These are phyloP conservation scores for Filosporella fistucella DNA, from an alignment of 495 filamentous ascomycete species.

Conservation along the genomic window DNA sequence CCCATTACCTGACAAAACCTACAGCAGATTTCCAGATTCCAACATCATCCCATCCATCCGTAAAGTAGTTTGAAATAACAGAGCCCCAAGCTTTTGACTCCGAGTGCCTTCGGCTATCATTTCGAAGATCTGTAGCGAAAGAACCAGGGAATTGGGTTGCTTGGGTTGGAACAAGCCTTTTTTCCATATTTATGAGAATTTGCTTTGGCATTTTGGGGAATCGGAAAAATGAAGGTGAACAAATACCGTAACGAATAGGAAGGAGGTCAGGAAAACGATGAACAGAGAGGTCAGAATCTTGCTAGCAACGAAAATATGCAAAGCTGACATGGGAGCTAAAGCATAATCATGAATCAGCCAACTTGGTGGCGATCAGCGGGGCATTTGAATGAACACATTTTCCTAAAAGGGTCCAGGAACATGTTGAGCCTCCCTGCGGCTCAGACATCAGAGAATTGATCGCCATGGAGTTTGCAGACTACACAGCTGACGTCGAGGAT, in stretches of 20 bases:
- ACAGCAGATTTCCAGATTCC: constrained; percentile 24
- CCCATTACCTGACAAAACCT: neutral
- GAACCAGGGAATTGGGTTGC: constrained; percentile 9
- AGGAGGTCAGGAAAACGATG: neutral
- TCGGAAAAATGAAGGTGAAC: neutral
- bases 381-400: too few relatives aligned
- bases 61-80: constrained; percentile 10
- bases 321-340: too few relatives aligned
- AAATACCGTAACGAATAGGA: neutral
- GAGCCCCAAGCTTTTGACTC: neutral
- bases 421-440: too few relatives aligned
- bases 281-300: too few relatives aligned
- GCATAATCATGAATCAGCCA: too few relatives aligned
- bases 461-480: too few relatives aligned
- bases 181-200: neutral
- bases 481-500: too few relatives aligned
- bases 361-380: too few relatives aligned
- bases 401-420: too few relatives aligned
- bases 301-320: too few relatives aligned
- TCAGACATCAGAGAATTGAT: too few relatives aligned
- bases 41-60: constrained; percentile 21
- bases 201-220: neutral
- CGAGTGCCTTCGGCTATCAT: neutral
- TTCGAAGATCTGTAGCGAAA: constrained; percentile 6
- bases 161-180: constrained; percentile 1